Base-by-base conservation (phyloP, 768 basidiomycete genomes). In the Chalciporus piperatus region DNA sequence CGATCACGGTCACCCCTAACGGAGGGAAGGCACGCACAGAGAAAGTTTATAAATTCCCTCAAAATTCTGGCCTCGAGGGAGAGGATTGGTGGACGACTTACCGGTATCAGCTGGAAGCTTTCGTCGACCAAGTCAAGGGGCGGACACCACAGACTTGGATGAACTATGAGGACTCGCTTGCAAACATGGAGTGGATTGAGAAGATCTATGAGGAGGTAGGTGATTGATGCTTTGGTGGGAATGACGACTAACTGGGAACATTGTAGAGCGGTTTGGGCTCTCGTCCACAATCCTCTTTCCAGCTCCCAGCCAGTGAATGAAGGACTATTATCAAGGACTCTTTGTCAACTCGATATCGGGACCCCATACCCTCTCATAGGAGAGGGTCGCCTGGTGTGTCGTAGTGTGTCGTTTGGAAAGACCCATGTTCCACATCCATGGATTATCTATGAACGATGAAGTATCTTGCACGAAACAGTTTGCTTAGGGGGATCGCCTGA, bases 21-120 rank as follows among this genome's bases (percentile, higher is more conserved):
- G 59, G 57, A 19, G 63, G 60, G 17, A 71, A 72, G 41, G 57
- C 59, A 37, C 64, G 67, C 45, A 71, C 68, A 10, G 76, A 78
- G 60, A 78, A 76, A 60, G 69, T 61, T 3, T 81, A 81, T 58
- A 74, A 63, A 19, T 75, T 71, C 58, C 52, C 49, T 45, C 48
- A 50, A 11, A 59, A 56, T 38, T 70, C 71, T 41, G 59, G 48
- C 9, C 39, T 37, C 33, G 72, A 76, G 48, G 82, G 82, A 19
- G 76, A 83, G 62, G 70, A 70, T 9, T 82, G 79, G 76, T 87
- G 83, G 83, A 70, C 78, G 33, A 78, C 82, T 20, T 69, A 71
- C 50, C 63, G 70, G 22, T 82, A 78, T 53, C 83, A 85, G 64
- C 66, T 85, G 33, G 83, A 86, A 66, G 80, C 79, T 7, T 85